A percentile compares a stretch with the other conserved stretches of the same genome.
Conservation (phyloP, 345 rosid species). For the Arabis alpina region DNA sequence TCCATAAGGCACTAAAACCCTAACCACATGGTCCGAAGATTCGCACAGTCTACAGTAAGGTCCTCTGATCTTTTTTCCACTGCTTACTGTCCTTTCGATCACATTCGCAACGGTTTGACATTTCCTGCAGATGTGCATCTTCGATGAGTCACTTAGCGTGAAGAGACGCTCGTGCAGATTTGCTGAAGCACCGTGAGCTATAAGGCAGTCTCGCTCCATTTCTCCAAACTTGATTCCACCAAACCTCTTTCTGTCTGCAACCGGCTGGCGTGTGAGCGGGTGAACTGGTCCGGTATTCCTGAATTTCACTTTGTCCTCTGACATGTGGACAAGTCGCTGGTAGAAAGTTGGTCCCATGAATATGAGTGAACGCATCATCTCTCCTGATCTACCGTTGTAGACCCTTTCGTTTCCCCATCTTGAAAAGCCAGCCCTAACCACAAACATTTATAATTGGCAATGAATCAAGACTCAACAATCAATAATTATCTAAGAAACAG, state of each 20-base stretch:
- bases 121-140: constrained; percentile 71
- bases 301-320: constrained; percentile 90
- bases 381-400: constrained; percentile 78
- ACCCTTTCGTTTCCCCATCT: constrained; percentile 90
- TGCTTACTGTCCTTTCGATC: constrained; percentile 60
- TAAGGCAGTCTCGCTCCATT: constrained; percentile 91
- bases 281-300: constrained; percentile 94
- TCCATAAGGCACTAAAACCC: constrained; percentile 73
- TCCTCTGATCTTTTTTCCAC: constrained; percentile 77
- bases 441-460: constrained; percentile 3
- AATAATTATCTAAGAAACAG: neutral
- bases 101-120: constrained; percentile 68
- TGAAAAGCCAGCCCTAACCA: constrained; percentile 79
- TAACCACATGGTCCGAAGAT: constrained; percentile 61
- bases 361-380: constrained; percentile 67
- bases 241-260: constrained; percentile 80
- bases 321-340: constrained; percentile 86
- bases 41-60: constrained; percentile 71
- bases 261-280: constrained; percentile 91
- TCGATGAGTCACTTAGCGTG: constrained; percentile 75
- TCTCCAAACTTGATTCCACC: constrained; percentile 93
- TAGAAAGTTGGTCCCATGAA: constrained; percentile 94
- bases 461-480: neutral
- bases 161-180: constrained; percentile 85
- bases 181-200: constrained; percentile 84